Conservation (phyloP, 192 early-diverging fungal species). For the Coemansia sp. region DNA sequence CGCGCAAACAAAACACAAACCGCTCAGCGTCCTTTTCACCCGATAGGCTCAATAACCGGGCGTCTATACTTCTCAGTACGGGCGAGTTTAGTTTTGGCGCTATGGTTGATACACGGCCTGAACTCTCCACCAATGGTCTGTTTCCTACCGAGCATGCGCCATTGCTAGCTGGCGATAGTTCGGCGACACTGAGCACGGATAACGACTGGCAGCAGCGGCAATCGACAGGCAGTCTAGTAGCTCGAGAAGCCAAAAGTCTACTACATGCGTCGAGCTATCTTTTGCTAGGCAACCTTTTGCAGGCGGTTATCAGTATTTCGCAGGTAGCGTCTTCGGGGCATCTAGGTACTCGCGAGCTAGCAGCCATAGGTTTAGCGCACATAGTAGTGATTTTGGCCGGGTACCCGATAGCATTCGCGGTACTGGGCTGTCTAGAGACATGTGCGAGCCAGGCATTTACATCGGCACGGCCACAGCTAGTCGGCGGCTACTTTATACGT, state of each 20-base stretch:
- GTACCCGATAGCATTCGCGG: conserved; percentile 71
- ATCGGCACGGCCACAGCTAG: conserved; percentile 44
- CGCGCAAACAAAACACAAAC: background rate
- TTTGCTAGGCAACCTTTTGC: conserved; percentile 63
- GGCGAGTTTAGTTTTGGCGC: conserved; percentile 3
- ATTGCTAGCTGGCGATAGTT: conserved; percentile 19
- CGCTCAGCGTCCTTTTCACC: background rate
- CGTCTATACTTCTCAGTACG: background rate
- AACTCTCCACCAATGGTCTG: background rate
- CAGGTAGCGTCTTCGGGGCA: conserved; percentile 72
- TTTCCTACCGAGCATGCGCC: conserved; percentile 21
- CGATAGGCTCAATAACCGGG: background rate
- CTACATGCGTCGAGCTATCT: conserved; percentile 55
- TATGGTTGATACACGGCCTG: background rate
- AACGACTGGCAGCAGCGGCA: background rate
- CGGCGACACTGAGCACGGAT: conserved; percentile 11
- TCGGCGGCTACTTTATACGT: conserved; percentile 50
- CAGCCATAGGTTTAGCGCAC: conserved; percentile 69
- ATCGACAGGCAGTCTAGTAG: conserved; percentile 18
- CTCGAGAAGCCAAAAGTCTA: conserved; percentile 24
- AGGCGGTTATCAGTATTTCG: conserved; percentile 68
- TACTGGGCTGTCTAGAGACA: conserved; percentile 78
- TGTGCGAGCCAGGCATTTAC: conserved; percentile 75
- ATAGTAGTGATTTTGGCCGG: conserved; percentile 79
- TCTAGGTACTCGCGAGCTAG: conserved; percentile 66